Percentiles rank a stretch among this genome's conserved stretches.
These are phyloP conservation scores for Spinacia oleracea DNA, from an alignment of 179 eudicot genomes.

Conservation along the genomic window DNA sequence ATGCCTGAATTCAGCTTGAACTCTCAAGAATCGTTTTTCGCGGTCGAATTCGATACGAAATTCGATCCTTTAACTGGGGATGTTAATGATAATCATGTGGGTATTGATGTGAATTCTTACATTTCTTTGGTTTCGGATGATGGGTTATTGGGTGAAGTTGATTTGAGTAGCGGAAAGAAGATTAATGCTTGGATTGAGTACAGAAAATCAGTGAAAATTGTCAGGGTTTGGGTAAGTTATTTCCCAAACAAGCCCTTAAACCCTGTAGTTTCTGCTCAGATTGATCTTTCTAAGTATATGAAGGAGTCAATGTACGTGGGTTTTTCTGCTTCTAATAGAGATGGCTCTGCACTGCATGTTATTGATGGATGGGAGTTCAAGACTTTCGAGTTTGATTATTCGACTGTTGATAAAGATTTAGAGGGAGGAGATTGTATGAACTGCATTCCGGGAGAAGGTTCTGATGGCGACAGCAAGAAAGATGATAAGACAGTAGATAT, in stretches of 20 bases:
- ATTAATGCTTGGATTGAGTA: slow-evolving; percentile 67
- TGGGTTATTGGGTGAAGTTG: slow-evolving; percentile 39
- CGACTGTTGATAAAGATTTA: slow-evolving; percentile 3
- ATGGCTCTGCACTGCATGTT: slow-evolving; percentile 44
- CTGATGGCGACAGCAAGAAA: neutral
- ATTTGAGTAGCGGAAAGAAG: slow-evolving; percentile 45
- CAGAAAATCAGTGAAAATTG: slow-evolving; percentile 30
- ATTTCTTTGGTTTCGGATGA: slow-evolving; percentile 47
- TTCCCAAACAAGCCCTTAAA: slow-evolving; percentile 34
- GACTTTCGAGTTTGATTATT: slow-evolving; percentile 32
- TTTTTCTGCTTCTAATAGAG: slow-evolving; percentile 51
- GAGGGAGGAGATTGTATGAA: slow-evolving; percentile 43
- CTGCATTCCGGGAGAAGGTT: slow-evolving; percentile 33
- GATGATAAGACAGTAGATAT: neutral
- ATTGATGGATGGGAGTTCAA: slow-evolving; percentile 53
- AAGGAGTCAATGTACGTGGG: slow-evolving; percentile 67
- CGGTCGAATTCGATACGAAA: slow-evolving; percentile 68
- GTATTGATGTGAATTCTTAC: slow-evolving; percentile 43
- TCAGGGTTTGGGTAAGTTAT: slow-evolving; percentile 57
- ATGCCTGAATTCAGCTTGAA: slow-evolving; percentile 36
- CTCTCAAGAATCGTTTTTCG: slow-evolving; percentile 43
- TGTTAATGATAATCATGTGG: slow-evolving; percentile 50
- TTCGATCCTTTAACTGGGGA: slow-evolving; percentile 43
- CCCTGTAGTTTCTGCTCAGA: slow-evolving; percentile 38
- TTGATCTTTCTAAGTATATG: slow-evolving; percentile 50